Evolutionary conservation across 2,329 filamentous ascomycete species (phyloP), one percentile per base, ranked within the genome.

Genomic region (Fusarium proliferatum): DNA sequence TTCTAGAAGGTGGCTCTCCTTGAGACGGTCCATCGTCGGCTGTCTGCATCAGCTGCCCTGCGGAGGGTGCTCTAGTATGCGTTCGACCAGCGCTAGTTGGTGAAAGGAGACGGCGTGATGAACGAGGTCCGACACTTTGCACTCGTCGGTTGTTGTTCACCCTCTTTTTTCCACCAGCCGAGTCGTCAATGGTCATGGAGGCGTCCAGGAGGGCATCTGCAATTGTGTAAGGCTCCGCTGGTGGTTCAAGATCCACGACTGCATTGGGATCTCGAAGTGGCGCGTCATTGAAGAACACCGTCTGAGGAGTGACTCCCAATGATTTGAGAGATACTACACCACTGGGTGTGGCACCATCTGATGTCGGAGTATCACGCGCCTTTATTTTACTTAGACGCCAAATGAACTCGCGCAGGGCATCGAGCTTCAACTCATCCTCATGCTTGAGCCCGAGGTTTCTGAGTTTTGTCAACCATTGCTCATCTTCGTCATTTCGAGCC

Each of bases 201-300:
- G 96, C 96, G 81, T 98, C 96, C 36, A 97, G 86, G 21, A 98
- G 86, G 10, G 96, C 96, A 82, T 98, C 96, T 7, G 94, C 91
- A 74, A 98, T 96, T 0, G 95, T 97, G 75, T 94, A 93, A 9
- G 90, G 88, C 15, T 82, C 85, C 3, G 73, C 52, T 5, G 80
- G 80, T 13, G 76, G 76, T 17, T 81, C 80, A 17, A 82, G 70
- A 26, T 83, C 78, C 8, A 77, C 77, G 3, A 75, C 61, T 11
- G 77, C 71, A 66, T 80, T 85, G 64, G 82, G 71, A 21, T 83
- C 82, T 28, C 85, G 86, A 15, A 90, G 83, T 13, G 89, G 87
- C 43, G 90, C 89, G 62, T 95, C 94, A 74, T 98, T 95, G 78
- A 98, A 98, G 79, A 98, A 93, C 3, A 99, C 92, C 0, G 94